phyloP scores from a whole-genome alignment of 805 yeast species.

The Ogataea haglerorum region DNA sequence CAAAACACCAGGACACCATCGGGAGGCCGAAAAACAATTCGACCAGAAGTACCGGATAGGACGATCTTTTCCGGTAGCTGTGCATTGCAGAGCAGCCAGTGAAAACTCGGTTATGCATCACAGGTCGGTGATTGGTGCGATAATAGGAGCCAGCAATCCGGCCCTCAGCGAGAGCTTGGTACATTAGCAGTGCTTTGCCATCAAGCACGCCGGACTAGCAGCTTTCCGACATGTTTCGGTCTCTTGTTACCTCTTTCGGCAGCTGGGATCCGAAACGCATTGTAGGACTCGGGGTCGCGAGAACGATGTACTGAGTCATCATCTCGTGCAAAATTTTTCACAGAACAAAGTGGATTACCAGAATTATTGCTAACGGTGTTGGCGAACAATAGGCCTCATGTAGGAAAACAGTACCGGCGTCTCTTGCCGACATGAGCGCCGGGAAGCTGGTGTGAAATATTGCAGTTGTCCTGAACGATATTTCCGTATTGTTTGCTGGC shows the following conservation, averaged over 20 bases:
- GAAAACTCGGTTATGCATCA: neutral
- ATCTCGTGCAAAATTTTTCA: neutral
- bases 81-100: neutral
- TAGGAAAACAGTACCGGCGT: neutral
- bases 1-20: neutral
- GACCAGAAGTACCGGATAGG: neutral
- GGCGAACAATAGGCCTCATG: neutral
- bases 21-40: neutral
- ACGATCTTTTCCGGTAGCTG: neutral
- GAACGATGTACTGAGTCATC: slow-evolving; percentile 10
- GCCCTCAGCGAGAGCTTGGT: neutral
- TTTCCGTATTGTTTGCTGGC: slow-evolving; percentile 6
- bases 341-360: neutral
- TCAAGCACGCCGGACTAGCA: neutral
- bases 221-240: neutral
- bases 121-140: neutral
- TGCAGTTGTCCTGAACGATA: slow-evolving; percentile 3
- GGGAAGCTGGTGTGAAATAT: neutral
- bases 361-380: slow-evolving; percentile 25
- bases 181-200: neutral
- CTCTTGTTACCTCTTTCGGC: neutral
- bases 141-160: neutral
- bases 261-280: neutral
- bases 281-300: slow-evolving; percentile 23
- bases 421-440: slow-evolving; percentile 8